Evolutionary conservation across 805 yeast genomes (phyloP).

Genomic region (Metschnikowia vanudenii): DNA sequence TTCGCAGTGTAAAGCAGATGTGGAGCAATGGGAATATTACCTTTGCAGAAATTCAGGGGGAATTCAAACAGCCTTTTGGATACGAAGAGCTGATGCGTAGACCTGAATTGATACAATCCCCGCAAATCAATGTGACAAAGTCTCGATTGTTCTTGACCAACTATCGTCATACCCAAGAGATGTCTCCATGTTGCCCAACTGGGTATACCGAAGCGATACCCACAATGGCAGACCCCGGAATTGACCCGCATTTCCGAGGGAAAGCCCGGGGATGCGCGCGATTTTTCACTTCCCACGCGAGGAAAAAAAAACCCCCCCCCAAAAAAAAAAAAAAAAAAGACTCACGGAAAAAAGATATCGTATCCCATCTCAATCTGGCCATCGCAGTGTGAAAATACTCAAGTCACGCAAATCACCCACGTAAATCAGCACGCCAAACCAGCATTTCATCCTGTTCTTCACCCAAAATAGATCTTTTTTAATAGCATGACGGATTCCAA

Average conservation of each 20-base stretch:
- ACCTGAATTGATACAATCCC: too few species aligned
- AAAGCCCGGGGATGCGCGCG: background rate
- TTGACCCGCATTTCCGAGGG: constrained; percentile 2
- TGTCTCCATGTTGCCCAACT: too few species aligned
- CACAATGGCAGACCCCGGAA: too few species aligned
- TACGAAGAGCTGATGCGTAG: too few species aligned
- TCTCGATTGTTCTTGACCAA: too few species aligned
- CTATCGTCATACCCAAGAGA: too few species aligned
- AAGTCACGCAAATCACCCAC: too few species aligned
- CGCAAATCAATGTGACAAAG: too few species aligned
- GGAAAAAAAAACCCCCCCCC: background rate
- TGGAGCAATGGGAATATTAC: background rate
- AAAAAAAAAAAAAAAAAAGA: too few species aligned
- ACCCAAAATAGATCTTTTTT: background rate
- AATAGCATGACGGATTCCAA: constrained; percentile 2
- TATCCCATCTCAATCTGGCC: background rate
- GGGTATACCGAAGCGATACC: too few species aligned
- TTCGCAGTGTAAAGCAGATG: too few species aligned
- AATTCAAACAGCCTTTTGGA: too few species aligned
- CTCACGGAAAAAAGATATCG: background rate
- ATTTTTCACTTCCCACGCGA: background rate
- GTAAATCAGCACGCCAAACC: background rate
- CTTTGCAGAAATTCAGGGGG: background rate
- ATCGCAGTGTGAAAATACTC: background rate
- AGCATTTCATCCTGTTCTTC: background rate